A percentile compares a stretch with the other conserved stretches of the same genome.
phyloP scores from a whole-genome alignment of 73 alveolate genomes.

The Paramecium caudatum region DNA sequence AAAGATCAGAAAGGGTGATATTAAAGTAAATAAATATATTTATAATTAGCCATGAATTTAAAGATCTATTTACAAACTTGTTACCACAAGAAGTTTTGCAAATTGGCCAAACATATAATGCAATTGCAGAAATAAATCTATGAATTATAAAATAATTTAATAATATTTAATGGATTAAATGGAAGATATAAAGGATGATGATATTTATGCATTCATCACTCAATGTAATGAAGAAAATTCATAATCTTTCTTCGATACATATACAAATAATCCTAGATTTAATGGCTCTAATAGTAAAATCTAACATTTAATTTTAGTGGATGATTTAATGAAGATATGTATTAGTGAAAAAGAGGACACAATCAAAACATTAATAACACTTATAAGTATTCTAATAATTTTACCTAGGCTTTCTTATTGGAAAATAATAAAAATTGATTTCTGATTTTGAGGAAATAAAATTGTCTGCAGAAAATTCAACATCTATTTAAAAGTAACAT shows the following conservation, averaged over 20 bases:
- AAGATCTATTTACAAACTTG: not conserved
- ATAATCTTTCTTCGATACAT: not conserved
- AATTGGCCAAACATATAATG: not conserved
- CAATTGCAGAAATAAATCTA: slow-evolving; percentile 34
- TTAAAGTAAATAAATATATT: not conserved
- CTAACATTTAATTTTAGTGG: not conserved
- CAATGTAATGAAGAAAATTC: not conserved
- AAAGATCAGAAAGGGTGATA: slow-evolving; percentile 48
- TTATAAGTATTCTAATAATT: not conserved
- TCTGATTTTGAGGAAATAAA: slow-evolving; percentile 26
- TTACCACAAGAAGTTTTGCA: not conserved
- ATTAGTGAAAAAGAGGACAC: slow-evolving; percentile 18
- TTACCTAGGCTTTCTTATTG: not conserved
- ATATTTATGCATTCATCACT: not conserved
- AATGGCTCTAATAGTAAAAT: not conserved
- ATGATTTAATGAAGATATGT: not conserved
- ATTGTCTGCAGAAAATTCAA: not conserved
- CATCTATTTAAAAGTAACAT: not conserved
- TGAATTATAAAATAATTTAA: too few species aligned
- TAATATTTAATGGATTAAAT: too few species aligned
- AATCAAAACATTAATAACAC: not conserved
- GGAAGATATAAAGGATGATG: slow-evolving; percentile 40
- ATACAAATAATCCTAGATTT: not conserved
- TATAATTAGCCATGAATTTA: not conserved
- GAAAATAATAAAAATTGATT: not conserved